phyloP scores from a whole-genome alignment of 371 early-diverging fungal species.

The Apophysomyces trapeziformis region DNA sequence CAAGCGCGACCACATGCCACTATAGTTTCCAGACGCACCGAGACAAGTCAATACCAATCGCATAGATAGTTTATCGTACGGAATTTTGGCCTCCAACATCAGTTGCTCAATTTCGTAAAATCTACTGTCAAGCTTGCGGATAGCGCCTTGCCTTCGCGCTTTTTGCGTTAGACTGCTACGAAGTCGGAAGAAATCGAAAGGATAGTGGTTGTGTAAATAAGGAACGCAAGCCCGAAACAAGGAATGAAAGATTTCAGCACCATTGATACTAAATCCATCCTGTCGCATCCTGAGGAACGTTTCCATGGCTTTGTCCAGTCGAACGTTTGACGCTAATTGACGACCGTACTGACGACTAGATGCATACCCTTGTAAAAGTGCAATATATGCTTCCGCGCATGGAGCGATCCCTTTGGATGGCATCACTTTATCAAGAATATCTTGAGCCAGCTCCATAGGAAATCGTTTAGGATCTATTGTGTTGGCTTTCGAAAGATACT shows the following conservation, averaged over 20 bases:
- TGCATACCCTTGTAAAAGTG: slow-evolving; percentile 41
- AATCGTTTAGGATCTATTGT: slow-evolving; percentile 33
- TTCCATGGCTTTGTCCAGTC: slow-evolving; percentile 43
- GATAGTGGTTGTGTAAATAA: slow-evolving; percentile 30
- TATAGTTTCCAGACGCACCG: slow-evolving; percentile 40
- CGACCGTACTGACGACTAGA: slow-evolving; percentile 32
- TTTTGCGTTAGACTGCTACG: slow-evolving; percentile 9
- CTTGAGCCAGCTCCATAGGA: slow-evolving; percentile 41
- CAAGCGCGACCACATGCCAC: slow-evolving; percentile 51
- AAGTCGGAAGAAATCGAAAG: slow-evolving; percentile 39
- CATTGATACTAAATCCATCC: slow-evolving; percentile 24
- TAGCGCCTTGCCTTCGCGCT: slow-evolving; percentile 2
- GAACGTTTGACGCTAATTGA: slow-evolving; percentile 17
- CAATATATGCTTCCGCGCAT: slow-evolving; percentile 30
- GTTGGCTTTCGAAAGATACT: slow-evolving; percentile 40
- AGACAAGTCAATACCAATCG: slow-evolving; percentile 44
- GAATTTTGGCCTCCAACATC: slow-evolving; percentile 45
- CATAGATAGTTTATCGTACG: slow-evolving; percentile 42
- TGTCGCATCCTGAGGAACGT: slow-evolving; percentile 36
- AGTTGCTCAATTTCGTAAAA: slow-evolving; percentile 50
- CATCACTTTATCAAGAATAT: slow-evolving; percentile 39
- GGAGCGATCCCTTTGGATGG: slow-evolving; percentile 34
- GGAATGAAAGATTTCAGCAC: slow-evolving; percentile 34
- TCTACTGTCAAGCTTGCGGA: slow-evolving; percentile 35
- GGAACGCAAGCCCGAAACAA: slow-evolving; percentile 50